A percentile compares a stretch with the other conserved stretches of the same genome.
phyloP scores from a whole-genome alignment of 305 asterid species.

The Striga hermonthica region DNA sequence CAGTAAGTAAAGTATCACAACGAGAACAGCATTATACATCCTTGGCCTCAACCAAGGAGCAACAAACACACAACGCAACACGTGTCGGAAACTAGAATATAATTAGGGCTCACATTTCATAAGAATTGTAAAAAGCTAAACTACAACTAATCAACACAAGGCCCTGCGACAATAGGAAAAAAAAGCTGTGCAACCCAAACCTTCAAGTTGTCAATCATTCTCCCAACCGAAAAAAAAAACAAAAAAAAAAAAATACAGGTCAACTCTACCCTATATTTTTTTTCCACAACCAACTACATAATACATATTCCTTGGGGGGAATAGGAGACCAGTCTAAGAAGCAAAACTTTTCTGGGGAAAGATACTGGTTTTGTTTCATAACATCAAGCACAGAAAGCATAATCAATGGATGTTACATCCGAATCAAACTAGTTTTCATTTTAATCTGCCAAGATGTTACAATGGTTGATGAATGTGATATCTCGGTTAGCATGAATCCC shows the following conservation, averaged over 20 bases:
- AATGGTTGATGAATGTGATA: background rate
- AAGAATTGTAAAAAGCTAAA: slow-evolving; percentile 3
- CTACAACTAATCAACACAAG: slow-evolving; percentile 12
- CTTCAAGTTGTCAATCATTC: slow-evolving; percentile 9
- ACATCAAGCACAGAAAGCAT: slow-evolving; percentile 1
- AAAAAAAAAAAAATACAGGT: slow-evolving; percentile 17
- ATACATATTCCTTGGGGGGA: background rate
- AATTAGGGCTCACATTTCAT: slow-evolving; percentile 1
- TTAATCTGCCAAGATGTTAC: slow-evolving; percentile 12
- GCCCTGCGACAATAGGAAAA: background rate
- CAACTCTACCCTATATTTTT: slow-evolving; percentile 11
- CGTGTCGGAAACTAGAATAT: background rate
- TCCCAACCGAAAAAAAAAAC: slow-evolving; percentile 10
- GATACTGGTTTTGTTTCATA: too few relatives aligned
- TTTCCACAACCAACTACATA: slow-evolving; percentile 1
- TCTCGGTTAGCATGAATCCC: background rate
- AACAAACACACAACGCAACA: slow-evolving; percentile 14
- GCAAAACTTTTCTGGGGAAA: background rate
- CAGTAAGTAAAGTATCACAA: slow-evolving; percentile 22
- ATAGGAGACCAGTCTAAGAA: background rate
- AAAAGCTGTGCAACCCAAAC: too few relatives aligned
- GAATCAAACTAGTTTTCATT: slow-evolving; percentile 6
- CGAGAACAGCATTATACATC: background rate
- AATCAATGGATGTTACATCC: background rate
- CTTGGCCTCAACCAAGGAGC: slow-evolving; percentile 17